A percentile compares a stretch with the other conserved stretches of the same genome.
Evolutionary conservation across 345 rosid species (phyloP).

Genomic region (Populus simonii): DNA sequence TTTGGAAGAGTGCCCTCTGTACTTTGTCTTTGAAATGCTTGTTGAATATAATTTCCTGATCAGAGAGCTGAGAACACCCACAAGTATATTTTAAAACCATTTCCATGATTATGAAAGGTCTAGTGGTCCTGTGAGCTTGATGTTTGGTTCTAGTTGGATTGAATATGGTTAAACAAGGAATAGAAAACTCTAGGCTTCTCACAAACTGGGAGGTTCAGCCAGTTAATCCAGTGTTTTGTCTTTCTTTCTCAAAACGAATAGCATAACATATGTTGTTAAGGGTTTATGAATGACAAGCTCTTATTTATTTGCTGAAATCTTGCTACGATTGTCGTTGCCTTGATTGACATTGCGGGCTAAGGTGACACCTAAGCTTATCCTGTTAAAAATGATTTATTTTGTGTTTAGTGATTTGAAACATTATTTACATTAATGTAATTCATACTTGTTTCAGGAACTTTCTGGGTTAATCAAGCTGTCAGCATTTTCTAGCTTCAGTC

Average conservation of each 20-base stretch:
- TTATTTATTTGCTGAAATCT: not conserved
- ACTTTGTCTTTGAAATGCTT: not conserved
- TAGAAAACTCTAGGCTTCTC: not conserved
- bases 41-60: not conserved
- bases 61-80: not conserved
- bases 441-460: conserved; percentile 63
- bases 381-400: not conserved
- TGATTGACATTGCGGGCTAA: not conserved
- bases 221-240: too few relatives aligned
- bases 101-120: not conserved
- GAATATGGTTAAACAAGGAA: conserved; percentile 4
- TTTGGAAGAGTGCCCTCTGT: not conserved
- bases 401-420: not conserved
- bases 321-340: not conserved
- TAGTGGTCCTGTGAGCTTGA: not conserved
- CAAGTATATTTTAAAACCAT: not conserved
- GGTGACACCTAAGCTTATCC: not conserved
- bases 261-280: not conserved
- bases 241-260: not conserved
- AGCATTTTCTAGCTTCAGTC: conserved; percentile 87
- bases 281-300: not conserved
- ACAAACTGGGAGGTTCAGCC: not conserved
- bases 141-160: not conserved
- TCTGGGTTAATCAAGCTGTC: conserved; percentile 89
- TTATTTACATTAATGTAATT: conserved; percentile 11